phyloP scores from a whole-genome alignment of 345 rosid genomes.

The Excoecaria agallocha region DNA sequence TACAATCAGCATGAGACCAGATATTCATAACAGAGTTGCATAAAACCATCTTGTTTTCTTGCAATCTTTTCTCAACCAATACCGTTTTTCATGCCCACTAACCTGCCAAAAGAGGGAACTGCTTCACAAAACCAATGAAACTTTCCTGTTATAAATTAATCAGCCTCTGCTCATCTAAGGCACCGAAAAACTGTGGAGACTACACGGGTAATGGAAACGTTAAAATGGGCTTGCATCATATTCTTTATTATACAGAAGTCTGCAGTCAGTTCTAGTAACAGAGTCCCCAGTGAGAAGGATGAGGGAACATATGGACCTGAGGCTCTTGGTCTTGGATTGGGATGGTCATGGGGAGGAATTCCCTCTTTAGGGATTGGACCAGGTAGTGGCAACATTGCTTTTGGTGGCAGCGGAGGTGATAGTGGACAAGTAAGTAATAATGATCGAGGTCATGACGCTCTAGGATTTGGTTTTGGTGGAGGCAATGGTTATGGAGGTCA shows the following conservation, averaged over 20 bases:
- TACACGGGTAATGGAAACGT: background rate
- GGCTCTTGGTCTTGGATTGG: background rate
- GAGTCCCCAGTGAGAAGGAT: background rate
- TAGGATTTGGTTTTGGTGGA: conserved; percentile 3
- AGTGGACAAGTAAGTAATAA: background rate
- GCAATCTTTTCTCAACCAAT: conserved; percentile 5
- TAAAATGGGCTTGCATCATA: background rate
- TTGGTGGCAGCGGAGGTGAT: background rate
- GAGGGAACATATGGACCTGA: conserved; percentile 2
- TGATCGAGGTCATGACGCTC: background rate
- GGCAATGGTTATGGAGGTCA: background rate
- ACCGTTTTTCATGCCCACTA: background rate
- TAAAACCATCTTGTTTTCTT: conserved; percentile 1
- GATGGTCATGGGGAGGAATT: conserved; percentile 7
- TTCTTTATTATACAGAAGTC: background rate
- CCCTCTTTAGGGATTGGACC: background rate
- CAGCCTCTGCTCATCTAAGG: background rate
- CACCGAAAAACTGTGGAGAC: background rate
- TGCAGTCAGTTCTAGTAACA: background rate
- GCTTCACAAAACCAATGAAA: conserved; percentile 4
- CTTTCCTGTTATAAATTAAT: background rate
- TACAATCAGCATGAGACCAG: too few relatives aligned
- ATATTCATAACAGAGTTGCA: background rate
- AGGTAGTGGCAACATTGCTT: conserved; percentile 2
- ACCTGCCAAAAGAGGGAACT: background rate